Evolutionary conservation across 202 grass and related monocot genomes (phyloP).

Genomic region (Cymbopogon flexuosus): DNA sequence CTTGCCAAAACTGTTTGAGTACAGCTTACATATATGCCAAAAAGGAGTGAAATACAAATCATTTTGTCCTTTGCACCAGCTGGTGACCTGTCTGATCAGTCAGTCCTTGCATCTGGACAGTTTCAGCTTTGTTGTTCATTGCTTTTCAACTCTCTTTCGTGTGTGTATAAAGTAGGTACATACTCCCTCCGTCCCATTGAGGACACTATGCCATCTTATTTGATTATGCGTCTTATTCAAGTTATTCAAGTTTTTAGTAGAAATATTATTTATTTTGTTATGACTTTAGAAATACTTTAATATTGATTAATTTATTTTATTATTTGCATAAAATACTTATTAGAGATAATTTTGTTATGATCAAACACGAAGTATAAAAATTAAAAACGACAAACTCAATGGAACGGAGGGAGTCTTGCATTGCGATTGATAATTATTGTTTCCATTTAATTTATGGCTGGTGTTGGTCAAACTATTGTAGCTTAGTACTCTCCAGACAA

Average conservation of each 20-base stretch:
- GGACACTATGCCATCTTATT: no score
- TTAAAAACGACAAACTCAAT: background rate
- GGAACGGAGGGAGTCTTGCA: background rate
- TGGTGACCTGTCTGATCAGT: background rate
- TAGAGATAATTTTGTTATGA: no score
- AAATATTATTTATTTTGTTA: no score
- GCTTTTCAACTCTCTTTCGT: background rate
- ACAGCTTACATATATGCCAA: slow-evolving; percentile 30
- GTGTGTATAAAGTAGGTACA: background rate
- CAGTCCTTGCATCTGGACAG: background rate
- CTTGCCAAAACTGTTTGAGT: slow-evolving; percentile 26
- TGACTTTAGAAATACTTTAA: no score
- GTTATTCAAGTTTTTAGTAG: no score
- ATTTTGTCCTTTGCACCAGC: background rate
- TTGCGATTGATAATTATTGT: background rate
- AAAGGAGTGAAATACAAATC: slow-evolving; percentile 29
- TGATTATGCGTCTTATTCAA: no score
- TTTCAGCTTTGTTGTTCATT: background rate
- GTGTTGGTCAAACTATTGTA: no score
- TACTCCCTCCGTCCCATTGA: no score
- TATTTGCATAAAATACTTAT: no score
- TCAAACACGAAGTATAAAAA: no score
- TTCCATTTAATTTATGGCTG: no score
- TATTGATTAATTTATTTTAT: no score
- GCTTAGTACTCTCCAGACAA: background rate